A percentile compares a stretch with the other conserved stretches of the same genome.
phyloP scores from a whole-genome alignment of 768 basidiomycete species.

The Rubroboletus pulcherrimus region DNA sequence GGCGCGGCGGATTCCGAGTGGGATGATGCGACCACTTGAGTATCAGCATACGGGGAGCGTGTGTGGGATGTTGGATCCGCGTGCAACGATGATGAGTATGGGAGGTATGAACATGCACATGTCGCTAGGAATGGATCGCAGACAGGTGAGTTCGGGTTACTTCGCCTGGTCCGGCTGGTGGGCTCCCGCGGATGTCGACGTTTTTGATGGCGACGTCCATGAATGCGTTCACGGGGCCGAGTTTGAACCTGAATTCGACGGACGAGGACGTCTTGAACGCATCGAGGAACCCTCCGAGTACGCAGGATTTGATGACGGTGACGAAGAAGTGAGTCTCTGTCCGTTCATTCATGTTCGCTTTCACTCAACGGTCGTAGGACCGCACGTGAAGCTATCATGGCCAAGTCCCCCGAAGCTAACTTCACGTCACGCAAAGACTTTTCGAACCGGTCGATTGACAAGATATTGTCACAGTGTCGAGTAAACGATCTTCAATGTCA shows the following conservation, averaged over 20 bases:
- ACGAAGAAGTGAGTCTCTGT: slow-evolving; percentile 81
- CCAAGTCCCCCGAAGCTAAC: slow-evolving; percentile 93
- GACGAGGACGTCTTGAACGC: slow-evolving; percentile 85
- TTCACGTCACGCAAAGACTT: slow-evolving; percentile 81
- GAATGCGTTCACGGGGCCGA: slow-evolving; percentile 80
- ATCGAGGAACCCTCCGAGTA: slow-evolving; percentile 78
- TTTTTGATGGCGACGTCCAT: slow-evolving; percentile 87
- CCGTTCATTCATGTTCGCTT: slow-evolving; percentile 2
- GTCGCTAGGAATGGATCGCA: slow-evolving; percentile 58
- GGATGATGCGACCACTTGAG: slow-evolving; percentile 54
- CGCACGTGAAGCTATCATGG: slow-evolving; percentile 82
- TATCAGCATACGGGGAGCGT: slow-evolving; percentile 73
- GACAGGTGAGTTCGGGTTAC: slow-evolving; percentile 45
- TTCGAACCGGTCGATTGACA: slow-evolving; percentile 91
- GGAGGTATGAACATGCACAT: slow-evolving; percentile 48
- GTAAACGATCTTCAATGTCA: slow-evolving; percentile 37
- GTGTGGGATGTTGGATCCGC: slow-evolving; percentile 56
- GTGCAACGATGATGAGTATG: slow-evolving; percentile 63
- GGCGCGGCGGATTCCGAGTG: slow-evolving; percentile 69
- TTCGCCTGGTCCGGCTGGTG: slow-evolving; percentile 44
- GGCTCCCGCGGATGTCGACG: slow-evolving; percentile 71
- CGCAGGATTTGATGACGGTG: slow-evolving; percentile 93
- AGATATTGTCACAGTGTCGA: slow-evolving; percentile 78
- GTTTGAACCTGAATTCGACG: slow-evolving; percentile 70
- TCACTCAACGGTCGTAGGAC: slow-evolving; percentile 48